Percentiles rank a stretch among this genome's conserved stretches.
These are phyloP conservation scores for Suillus subalutaceus DNA, from an alignment of 768 basidiomycete genomes.

Conservation along the genomic window DNA sequence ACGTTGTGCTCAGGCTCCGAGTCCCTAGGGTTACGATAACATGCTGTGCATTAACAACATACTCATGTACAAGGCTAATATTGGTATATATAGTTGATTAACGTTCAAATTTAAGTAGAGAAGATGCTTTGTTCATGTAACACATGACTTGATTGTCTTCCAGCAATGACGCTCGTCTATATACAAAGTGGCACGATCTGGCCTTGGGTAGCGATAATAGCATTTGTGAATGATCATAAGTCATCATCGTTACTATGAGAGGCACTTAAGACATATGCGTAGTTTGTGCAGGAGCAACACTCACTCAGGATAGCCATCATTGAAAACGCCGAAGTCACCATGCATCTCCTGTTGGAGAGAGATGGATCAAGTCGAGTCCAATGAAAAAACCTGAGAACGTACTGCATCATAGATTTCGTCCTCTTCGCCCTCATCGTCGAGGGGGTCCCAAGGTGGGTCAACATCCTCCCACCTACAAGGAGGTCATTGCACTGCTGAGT, in stretches of 20 bases:
- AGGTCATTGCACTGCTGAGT: background rate
- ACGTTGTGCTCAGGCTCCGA: background rate
- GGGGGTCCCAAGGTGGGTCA: conserved; percentile 24
- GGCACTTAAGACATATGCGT: too few species aligned
- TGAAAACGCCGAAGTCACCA: conserved; percentile 7
- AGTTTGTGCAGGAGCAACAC: background rate
- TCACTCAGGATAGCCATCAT: conserved; percentile 7
- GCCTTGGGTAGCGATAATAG: background rate
- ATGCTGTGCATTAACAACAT: background rate
- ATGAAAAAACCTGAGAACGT: background rate
- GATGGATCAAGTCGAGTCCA: background rate
- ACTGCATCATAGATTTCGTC: conserved; percentile 19
- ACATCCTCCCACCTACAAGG: conserved; percentile 25
- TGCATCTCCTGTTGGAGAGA: background rate
- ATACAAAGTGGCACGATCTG: background rate
- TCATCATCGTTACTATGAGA: background rate
- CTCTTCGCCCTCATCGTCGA: conserved; percentile 28
- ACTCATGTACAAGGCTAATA: background rate
- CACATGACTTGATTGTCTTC: background rate
- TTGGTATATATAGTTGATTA: background rate
- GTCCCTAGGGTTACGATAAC: background rate
- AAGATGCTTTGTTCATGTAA: background rate
- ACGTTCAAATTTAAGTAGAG: background rate
- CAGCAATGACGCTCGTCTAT: background rate
- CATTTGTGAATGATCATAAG: background rate